Evolutionary conservation across 2,329 filamentous ascomycete genomes (phyloP), one percentile per base, ranked within the genome.

Genomic region (Aspergillus uvarum): DNA sequence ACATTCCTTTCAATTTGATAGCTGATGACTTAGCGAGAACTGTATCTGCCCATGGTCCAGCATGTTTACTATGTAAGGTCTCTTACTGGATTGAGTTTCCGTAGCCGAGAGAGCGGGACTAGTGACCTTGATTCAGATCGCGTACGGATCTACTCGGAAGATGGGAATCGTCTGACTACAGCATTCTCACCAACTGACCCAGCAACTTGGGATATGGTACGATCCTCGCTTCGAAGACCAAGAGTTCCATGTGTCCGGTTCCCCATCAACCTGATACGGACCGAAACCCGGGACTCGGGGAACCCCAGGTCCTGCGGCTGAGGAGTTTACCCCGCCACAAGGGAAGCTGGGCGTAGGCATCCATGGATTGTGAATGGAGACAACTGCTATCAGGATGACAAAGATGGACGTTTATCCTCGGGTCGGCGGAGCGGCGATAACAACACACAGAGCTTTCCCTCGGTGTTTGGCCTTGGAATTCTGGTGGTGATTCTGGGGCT

Each of bases 361-460:
- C 35, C 32, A 51, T 21, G 50, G 52, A 35, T 49, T n/a, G 32
- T 16, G 38, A 44, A 12, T 12, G 32, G 32, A 16, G 32, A 35
- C 32, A 35, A 35, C 11, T 5, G 11, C 14, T 4, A 4, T 5
- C 12, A 12, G 5, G 32, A 35, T 35, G 32, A 35, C 32, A 3
- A 35, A 35, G 26, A 29, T 35, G 32, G 38, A 19, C 8, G 38
- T 19, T 44, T 19, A 14, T 26, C 42, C 26, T 62, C 59, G 64
- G 64, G 51, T 65, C 64, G 64, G 64, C 63, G 60, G 64, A 66
- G 63, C 63, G 64, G 64, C 65, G 53, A 53, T 24, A 21, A 7
- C 26, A 29, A 29, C 26, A 52, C 32, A 19, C 24, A 57, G 42
- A 26, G 35, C 48, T 31, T 24, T 44, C 16, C 16, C 38, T 19